Base-by-base conservation (phyloP, 1,284 basidiomycete genomes). In the Ganoderma sp. region DNA sequence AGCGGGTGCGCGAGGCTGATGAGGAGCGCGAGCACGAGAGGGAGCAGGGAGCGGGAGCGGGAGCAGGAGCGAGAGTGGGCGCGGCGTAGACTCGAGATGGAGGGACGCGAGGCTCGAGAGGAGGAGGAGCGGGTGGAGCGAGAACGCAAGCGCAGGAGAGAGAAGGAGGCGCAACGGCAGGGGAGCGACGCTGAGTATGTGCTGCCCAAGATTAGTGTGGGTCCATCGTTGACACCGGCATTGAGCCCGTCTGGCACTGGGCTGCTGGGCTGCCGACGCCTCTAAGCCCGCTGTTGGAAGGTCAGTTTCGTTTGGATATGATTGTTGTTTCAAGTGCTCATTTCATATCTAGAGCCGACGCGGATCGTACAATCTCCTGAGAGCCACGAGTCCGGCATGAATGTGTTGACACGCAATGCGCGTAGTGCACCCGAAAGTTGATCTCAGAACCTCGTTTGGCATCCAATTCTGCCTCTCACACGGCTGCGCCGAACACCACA, bases 391-490 rank as follows among this genome's bases (percentile, higher is more conserved):
- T 78, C 79, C 0, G 72, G 77, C 7, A 71, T 82, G 43, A 80
- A 76, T 61, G 67, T 80, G 12, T 78, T 92, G 73, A 91, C 85
- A 77, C 90, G n/a, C n/a, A n/a, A n/a, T n/a, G n/a, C n/a, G n/a
- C n/a, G n/a, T n/a, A n/a, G n/a, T n/a, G n/a, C n/a, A n/a, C n/a
- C n/a, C n/a, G n/a, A n/a, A n/a, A n/a, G n/a, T n/a, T n/a, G n/a
- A n/a, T n/a, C n/a, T n/a, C n/a, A n/a, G n/a, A n/a, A n/a, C n/a
- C n/a, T n/a, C n/a, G n/a, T n/a, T n/a, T n/a, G n/a, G n/a, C n/a
- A n/a, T n/a, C n/a, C n/a, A n/a, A n/a, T n/a, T n/a, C 90, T 0
- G 79, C 86, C 0, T 92, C 91, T 0, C 81, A 86, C 50, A 90
- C 88, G 0, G 66, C 83, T 0, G 76, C 84, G 14, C 88, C 89